Conservation (phyloP, 768 basidiomycete species). For the Russula sp. region DNA sequence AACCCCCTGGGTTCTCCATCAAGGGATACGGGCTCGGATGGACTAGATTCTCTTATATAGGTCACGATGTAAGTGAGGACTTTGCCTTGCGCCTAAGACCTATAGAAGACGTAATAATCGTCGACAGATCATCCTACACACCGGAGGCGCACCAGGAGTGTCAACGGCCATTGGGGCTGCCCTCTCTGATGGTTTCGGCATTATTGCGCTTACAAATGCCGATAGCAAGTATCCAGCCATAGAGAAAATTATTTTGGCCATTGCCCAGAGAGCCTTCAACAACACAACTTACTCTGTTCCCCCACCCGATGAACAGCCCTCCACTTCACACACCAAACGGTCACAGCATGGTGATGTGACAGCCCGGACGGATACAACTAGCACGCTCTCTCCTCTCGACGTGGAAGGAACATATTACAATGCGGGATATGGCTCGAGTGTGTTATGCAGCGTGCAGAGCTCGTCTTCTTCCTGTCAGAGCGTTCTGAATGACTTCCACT, state of each 20-base stretch:
- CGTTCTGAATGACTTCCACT: slow-evolving; percentile 5
- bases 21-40: slow-evolving; percentile 42
- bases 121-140: slow-evolving; percentile 31
- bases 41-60: slow-evolving; percentile 34
- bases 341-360: not conserved
- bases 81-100: not conserved
- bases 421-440: not conserved
- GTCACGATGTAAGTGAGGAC: slow-evolving; percentile 35
- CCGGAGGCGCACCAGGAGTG: slow-evolving; percentile 34
- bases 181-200: slow-evolving; percentile 34
- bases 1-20: slow-evolving; percentile 23
- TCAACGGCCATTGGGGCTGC: slow-evolving; percentile 31
- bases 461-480: slow-evolving; percentile 3
- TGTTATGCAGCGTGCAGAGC: slow-evolving; percentile 7
- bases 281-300: not conserved
- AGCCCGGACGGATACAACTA: not conserved
- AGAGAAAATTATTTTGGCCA: not conserved
- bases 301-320: too few relatives aligned
- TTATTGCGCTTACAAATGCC: slow-evolving; percentile 29
- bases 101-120: not conserved
- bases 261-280: not conserved
- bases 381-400: not conserved
- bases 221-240: slow-evolving; percentile 7
- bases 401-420: slow-evolving; percentile 6
- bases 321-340: not conserved